Evolutionary conservation across 805 yeast species (phyloP), one percentile per base, ranked within the genome.

Genomic region (Yarrowia yakushimensis): DNA sequence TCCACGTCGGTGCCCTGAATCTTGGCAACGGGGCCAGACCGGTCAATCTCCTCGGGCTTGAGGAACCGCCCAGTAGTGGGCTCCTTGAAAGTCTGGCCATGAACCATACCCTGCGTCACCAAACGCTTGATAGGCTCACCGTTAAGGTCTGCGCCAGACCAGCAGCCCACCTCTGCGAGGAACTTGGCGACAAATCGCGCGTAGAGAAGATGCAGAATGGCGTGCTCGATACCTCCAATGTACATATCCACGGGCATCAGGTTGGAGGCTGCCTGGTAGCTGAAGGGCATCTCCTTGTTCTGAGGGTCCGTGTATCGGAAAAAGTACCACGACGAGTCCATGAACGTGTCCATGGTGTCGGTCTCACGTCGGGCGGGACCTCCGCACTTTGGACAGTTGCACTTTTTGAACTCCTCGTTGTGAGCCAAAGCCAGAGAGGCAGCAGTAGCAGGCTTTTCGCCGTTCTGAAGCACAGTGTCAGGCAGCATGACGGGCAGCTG

Each of bases 331-430:
- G 97, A 91, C 17, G 96, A 88, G 74, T 94, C 99, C 84, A 94
- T 93, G 70, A 94, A 94, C 0, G 99, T 94, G 71, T 94, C 99
- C 99, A 94, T 93, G 0, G 99, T 94, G 70, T 94, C 99, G 0
- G 98, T 90, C 67, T 94, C 99, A 69, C 99, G 81, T 63, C 81
- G 84, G 0, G 97, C 96, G 18, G 78, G 74, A 1, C 78, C 77
- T 8, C 72, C 68, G 76, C 99, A 94, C 0, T 82, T 79, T 7
- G 99, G 99, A 72, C 99, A 94, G 30, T 77, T 72, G 0, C 87
- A 83, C 64, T 88, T 79, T 9, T 85, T 85, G 78, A 90, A 93
- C 18, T 84, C 87, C 0, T 81, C 81, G 59, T 86, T 77, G 22
- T 82, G 79, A 2, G 85, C 83, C 45, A 93, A 76, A n/a, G 61